Conservation (phyloP, 2,329 filamentous ascomycete genomes). For the Aspergillus sp. region DNA sequence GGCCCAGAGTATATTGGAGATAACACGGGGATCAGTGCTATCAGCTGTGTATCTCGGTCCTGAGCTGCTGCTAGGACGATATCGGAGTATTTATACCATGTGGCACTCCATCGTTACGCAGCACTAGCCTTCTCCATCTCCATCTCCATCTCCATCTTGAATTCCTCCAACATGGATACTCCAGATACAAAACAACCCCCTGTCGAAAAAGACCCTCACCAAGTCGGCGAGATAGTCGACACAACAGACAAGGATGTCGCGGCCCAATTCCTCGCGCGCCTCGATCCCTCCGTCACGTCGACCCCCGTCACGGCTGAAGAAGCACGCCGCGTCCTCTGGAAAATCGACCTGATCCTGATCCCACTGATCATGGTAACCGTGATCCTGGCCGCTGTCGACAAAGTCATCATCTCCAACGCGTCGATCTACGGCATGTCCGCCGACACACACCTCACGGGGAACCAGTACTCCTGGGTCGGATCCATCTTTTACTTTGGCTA, state of each 20-base stretch:
- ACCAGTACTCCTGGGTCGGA: constrained; percentile 12
- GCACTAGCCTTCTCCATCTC: not conserved
- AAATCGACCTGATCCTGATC: constrained; percentile 13
- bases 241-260: constrained; percentile 4
- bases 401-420: constrained; percentile 9
- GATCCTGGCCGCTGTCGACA: constrained; percentile 10
- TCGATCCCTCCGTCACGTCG: not conserved
- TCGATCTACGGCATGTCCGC: constrained; percentile 8
- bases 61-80: too few species aligned
- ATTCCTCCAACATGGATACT: too few species aligned
- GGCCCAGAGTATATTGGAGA: too few species aligned
- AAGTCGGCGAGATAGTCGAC: too few species aligned
- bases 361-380: constrained; percentile 8
- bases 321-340: constrained; percentile 10
- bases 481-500: constrained; percentile 14
- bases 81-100: not conserved
- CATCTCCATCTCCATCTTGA: not conserved
- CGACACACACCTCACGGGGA: constrained; percentile 5
- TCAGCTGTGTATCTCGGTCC: not conserved
- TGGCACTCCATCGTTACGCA: not conserved
- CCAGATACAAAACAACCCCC: too few species aligned
- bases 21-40: too few species aligned
- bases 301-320: not conserved
- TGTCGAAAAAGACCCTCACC: too few species aligned
- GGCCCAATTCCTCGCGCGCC: constrained; percentile 2